A percentile compares a stretch with the other conserved stretches of the same genome.
phyloP scores from a whole-genome alignment of 2,329 filamentous ascomycete species.

The Xylaria digitata region DNA sequence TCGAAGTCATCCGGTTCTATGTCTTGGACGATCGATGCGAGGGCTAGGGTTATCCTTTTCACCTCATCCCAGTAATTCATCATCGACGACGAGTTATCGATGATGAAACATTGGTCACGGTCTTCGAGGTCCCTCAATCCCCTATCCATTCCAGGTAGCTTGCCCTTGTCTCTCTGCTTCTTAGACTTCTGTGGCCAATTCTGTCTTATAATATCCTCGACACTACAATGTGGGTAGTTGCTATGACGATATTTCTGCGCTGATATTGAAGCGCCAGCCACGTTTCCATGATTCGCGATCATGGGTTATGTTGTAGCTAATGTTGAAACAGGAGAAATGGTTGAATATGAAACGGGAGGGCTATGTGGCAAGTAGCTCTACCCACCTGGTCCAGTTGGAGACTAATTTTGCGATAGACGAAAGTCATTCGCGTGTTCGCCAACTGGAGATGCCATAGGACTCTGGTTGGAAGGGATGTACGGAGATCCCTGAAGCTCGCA shows the following conservation, averaged over 20 bases:
- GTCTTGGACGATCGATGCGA: slow-evolving; percentile 3
- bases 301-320: not conserved
- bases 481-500: not conserved
- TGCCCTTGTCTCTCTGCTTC: not conserved
- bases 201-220: not conserved
- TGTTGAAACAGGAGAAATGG: not conserved
- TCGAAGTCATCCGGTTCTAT: not conserved
- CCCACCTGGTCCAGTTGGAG: not conserved
- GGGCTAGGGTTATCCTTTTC: not conserved
- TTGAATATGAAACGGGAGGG: not conserved
- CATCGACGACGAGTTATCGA: not conserved
- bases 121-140: not conserved
- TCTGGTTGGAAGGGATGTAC: not conserved
- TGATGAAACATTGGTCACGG: not conserved
- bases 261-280: not conserved
- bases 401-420: not conserved
- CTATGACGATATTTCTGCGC: not conserved
- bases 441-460: not conserved
- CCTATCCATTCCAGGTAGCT: not conserved
- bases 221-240: not conserved
- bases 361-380: not conserved
- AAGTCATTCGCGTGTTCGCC: not conserved
- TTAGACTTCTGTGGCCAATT: not conserved
- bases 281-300: not conserved
- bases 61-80: not conserved